Percentiles rank a stretch among this genome's conserved stretches.
Conservation (phyloP, 2,329 filamentous ascomycete species). For the Onygena corvina region DNA sequence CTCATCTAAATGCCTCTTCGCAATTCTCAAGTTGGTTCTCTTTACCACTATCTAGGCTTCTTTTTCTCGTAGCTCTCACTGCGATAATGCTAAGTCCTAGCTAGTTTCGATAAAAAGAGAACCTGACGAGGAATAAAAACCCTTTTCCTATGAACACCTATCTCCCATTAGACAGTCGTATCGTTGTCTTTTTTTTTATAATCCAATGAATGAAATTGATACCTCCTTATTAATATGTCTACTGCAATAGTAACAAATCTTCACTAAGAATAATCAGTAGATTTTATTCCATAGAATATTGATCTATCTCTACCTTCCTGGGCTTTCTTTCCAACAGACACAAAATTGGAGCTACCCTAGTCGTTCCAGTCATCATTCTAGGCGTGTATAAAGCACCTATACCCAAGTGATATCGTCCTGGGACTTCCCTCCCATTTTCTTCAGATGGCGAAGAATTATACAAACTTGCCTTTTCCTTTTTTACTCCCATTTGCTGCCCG, state of each 20-base stretch:
- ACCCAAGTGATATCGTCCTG: background rate
- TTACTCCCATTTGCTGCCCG: background rate
- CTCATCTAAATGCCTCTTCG: slow-evolving; percentile 54
- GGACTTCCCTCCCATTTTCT: background rate
- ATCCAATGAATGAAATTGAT: background rate
- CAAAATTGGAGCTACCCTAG: background rate
- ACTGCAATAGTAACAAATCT: too few relatives aligned
- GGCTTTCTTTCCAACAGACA: background rate
- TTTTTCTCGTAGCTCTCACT: background rate
- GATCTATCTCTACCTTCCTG: background rate
- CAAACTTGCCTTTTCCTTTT: background rate
- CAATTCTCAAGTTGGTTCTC: background rate
- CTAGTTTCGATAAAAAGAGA: background rate
- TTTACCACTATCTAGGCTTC: background rate
- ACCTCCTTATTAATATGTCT: background rate
- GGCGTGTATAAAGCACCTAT: too few relatives aligned
- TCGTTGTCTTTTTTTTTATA: background rate
- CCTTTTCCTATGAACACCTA: background rate
- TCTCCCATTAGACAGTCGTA: background rate
- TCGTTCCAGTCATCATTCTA: background rate
- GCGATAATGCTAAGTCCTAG: background rate
- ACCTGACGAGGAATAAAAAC: background rate
- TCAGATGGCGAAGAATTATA: background rate
- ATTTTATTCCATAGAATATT: too few relatives aligned
- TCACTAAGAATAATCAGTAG: too few relatives aligned